Evolutionary conservation across 129 eudicot genomes (phyloP).

Genomic region (Lactuca saligna): DNA sequence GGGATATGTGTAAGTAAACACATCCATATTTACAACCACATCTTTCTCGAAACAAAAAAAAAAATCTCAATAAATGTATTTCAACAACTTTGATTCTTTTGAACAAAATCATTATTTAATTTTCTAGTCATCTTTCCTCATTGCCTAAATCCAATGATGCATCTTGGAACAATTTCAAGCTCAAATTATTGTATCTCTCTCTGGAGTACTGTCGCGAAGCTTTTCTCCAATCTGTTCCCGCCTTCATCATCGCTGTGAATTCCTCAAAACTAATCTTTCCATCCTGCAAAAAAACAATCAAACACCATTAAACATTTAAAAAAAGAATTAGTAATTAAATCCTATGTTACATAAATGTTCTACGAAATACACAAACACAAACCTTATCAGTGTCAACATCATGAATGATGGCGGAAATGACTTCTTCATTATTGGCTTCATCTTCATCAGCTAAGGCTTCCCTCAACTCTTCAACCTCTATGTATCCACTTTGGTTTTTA

Average conservation of each 20-base stretch:
- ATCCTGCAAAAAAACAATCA: slow-evolving; percentile 49
- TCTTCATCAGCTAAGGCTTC: slow-evolving; percentile 74
- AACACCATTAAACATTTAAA: neutral
- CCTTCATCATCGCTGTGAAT: slow-evolving; percentile 89
- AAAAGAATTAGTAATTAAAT: neutral
- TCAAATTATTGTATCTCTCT: slow-evolving; percentile 74
- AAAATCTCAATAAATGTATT: slow-evolving; percentile 2
- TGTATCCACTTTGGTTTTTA: slow-evolving; percentile 68
- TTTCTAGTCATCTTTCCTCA: slow-evolving; percentile 40
- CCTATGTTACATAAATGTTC: neutral
- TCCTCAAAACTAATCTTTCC: slow-evolving; percentile 88
- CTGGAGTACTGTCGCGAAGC: slow-evolving; percentile 94
- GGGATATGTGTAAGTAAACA: slow-evolving; percentile 29
- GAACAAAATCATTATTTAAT: neutral
- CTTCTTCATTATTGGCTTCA: slow-evolving; percentile 74
- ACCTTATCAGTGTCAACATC: slow-evolving; percentile 99
- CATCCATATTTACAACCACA: slow-evolving; percentile 40
- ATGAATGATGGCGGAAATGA: slow-evolving; percentile 78
- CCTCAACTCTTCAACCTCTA: slow-evolving; percentile 88
- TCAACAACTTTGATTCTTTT: slow-evolving; percentile 21
- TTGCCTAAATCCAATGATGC: slow-evolving; percentile 50
- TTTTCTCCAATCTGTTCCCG: slow-evolving; percentile 98
- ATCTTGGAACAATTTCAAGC: slow-evolving; percentile 72
- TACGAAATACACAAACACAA: neutral
- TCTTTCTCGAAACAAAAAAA: slow-evolving; percentile 23